A percentile compares a stretch with the other conserved stretches of the same genome.
These are phyloP conservation scores for Coniochaeta sp. DNA, from an alignment of 2,329 filamentous ascomycete species.

Conservation along the genomic window DNA sequence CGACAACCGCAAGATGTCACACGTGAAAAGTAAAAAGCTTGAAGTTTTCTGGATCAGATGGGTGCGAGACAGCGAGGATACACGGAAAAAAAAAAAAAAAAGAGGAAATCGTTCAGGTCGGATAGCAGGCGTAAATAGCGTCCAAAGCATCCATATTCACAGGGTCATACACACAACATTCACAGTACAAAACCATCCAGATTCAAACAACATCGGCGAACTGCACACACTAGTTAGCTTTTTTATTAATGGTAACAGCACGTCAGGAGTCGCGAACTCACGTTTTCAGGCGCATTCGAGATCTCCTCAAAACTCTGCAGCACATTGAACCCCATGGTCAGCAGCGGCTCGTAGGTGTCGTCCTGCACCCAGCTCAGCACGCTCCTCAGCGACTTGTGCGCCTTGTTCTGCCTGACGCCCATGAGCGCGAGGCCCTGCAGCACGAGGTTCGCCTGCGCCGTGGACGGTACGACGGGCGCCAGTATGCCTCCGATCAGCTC, in stretches of 20 bases:
- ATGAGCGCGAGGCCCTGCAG: constrained; percentile 72
- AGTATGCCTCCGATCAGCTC: constrained; percentile 67
- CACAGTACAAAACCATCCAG: background rate
- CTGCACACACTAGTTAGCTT: background rate
- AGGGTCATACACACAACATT: background rate
- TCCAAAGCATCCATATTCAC: background rate
- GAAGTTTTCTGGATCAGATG: background rate
- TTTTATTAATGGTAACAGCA: background rate
- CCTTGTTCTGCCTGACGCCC: constrained; percentile 76
- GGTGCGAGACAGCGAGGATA: background rate
- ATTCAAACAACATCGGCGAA: constrained; percentile 1
- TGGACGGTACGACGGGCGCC: constrained; percentile 67
- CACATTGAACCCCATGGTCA: constrained; percentile 73
- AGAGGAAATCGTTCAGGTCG: background rate
- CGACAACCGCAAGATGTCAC: background rate
- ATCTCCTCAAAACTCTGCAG: constrained; percentile 79
- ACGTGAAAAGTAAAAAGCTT: background rate
- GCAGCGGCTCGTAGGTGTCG: constrained; percentile 64
- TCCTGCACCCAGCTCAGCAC: constrained; percentile 75
- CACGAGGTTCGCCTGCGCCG: constrained; percentile 61
- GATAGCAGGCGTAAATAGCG: background rate
- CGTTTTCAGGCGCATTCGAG: constrained; percentile 52
- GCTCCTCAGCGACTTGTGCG: constrained; percentile 64
- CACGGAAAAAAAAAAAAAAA: background rate
- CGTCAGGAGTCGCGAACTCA: constrained; percentile 23